Conservation (phyloP, 768 basidiomycete genomes). For the Cyclocybe aegerita region DNA sequence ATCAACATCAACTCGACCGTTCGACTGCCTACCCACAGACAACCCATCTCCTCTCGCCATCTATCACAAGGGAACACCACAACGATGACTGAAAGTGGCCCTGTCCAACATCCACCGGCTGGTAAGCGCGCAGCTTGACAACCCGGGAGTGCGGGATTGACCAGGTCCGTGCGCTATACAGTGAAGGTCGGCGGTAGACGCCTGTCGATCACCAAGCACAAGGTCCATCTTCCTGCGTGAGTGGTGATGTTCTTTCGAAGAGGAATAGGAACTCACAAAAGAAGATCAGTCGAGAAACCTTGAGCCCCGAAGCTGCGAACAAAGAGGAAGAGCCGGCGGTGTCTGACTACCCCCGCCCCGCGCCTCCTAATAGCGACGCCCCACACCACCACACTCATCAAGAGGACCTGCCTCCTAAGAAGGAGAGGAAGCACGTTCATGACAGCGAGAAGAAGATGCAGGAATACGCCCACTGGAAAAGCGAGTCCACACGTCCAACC, state of each 20-base stretch:
- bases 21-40: too few species aligned
- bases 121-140: conserved; percentile 28
- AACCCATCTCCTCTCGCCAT: too few species aligned
- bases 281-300: conserved; percentile 18
- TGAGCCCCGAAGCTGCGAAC: conserved; percentile 23
- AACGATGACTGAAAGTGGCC: conserved; percentile 9
- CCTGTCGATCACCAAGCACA: conserved; percentile 44
- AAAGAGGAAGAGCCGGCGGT: background rate
- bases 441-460: conserved; percentile 45
- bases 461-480: conserved; percentile 45
- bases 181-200: conserved; percentile 55
- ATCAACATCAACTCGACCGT: too few species aligned
- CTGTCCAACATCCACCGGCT: conserved; percentile 44
- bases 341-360: conserved; percentile 52
- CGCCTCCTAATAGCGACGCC: conserved; percentile 29
- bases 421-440: conserved; percentile 41
- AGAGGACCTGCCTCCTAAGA: conserved; percentile 47
- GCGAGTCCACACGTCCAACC: conserved; percentile 48
- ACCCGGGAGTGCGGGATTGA: background rate
- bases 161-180: conserved; percentile 8
- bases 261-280: conserved; percentile 5
- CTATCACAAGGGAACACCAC: too few species aligned
- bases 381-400: conserved; percentile 30
- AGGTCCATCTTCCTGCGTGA: conserved; percentile 31
- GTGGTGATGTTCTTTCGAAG: conserved; percentile 8